A percentile compares a stretch with the other conserved stretches of the same genome.
phyloP scores from a whole-genome alignment of 306 rosid genomes.

The Medicago ruthenica region DNA sequence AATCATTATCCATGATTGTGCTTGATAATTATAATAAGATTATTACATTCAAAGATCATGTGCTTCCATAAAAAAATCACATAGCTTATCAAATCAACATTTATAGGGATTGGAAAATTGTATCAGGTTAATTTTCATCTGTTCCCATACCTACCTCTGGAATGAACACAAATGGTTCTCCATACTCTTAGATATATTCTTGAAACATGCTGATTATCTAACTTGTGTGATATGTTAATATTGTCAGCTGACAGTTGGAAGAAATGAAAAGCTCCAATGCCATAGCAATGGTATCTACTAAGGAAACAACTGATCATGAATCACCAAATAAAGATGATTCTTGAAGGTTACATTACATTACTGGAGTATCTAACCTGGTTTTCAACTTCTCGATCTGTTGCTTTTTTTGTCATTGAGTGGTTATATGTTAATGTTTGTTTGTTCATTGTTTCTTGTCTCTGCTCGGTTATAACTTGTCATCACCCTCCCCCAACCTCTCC shows the following conservation, averaged over 20 bases:
- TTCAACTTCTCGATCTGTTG: slow-evolving; percentile 1
- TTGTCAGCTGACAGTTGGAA: slow-evolving; percentile 61
- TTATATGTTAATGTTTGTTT: slow-evolving; percentile 1
- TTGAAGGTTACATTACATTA: slow-evolving; percentile 26
- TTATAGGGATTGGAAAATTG: slow-evolving; percentile 12
- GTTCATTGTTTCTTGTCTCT: slow-evolving; percentile 21
- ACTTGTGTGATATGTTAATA: slow-evolving; percentile 16
- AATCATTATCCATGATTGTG: neutral
- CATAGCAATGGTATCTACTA: slow-evolving; percentile 47
- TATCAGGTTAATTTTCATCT: slow-evolving; percentile 1
- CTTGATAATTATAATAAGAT: neutral
- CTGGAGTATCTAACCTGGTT: slow-evolving; percentile 32
- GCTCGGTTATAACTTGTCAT: slow-evolving; percentile 31
- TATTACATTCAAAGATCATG: neutral
- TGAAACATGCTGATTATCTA: neutral
- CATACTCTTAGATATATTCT: slow-evolving; percentile 19
- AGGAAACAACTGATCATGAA: slow-evolving; percentile 64
- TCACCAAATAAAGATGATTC: slow-evolving; percentile 53
- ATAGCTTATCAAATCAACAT: neutral
- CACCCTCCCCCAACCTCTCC: neutral
- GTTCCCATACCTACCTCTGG: slow-evolving; percentile 7
- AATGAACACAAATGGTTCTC: slow-evolving; percentile 25
- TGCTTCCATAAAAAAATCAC: neutral
- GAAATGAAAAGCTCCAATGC: slow-evolving; percentile 60
- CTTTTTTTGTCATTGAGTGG: neutral